These are phyloP conservation scores for Botryosphaeria agaves DNA, from an alignment of 2,329 filamentous ascomycete species.

Conservation along the genomic window DNA sequence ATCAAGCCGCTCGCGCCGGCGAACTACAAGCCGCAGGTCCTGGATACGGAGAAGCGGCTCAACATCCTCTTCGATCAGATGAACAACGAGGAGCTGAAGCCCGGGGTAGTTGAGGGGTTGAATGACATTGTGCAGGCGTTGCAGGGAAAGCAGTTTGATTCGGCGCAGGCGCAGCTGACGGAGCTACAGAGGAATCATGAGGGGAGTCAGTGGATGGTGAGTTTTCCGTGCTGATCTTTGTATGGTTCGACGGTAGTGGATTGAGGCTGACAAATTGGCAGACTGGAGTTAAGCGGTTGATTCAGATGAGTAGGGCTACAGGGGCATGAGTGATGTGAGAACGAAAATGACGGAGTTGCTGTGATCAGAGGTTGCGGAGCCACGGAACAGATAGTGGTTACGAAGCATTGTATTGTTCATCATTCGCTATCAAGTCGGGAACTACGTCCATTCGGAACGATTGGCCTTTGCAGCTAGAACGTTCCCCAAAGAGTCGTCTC, in stretches of 20 bases:
- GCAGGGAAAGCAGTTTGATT: slow-evolving; percentile 24
- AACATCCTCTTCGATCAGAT: slow-evolving; percentile 92
- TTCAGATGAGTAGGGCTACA: slow-evolving; percentile 21
- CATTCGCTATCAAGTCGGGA: too few species aligned
- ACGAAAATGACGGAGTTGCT: too few species aligned
- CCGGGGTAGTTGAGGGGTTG: slow-evolving; percentile 56
- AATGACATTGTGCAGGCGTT: slow-evolving; percentile 32
- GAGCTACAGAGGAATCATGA: slow-evolving; percentile 30
- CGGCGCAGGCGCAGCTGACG: slow-evolving; percentile 24
- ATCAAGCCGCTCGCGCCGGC: slow-evolving; percentile 72
- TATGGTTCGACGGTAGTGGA: slow-evolving; percentile 4
- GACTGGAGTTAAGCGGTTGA: slow-evolving; percentile 21
- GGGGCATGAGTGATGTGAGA: too few species aligned
- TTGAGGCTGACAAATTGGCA: slow-evolving; percentile 4
- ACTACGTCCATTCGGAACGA: too few species aligned
- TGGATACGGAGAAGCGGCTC: slow-evolving; percentile 84
- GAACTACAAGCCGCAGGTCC: slow-evolving; percentile 76
- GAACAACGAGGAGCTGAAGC: slow-evolving; percentile 84
- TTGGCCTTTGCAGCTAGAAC: too few species aligned
- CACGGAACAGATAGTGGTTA: too few species aligned
- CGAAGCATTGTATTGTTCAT: too few species aligned
- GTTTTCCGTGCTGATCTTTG: slow-evolving; percentile 11
- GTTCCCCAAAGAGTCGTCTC: too few species aligned
- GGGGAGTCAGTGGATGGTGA: slow-evolving; percentile 33
- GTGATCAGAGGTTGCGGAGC: too few species aligned